phyloP scores from a whole-genome alignment of 768 basidiomycete genomes.

The Leccinellum rugosiceps region DNA sequence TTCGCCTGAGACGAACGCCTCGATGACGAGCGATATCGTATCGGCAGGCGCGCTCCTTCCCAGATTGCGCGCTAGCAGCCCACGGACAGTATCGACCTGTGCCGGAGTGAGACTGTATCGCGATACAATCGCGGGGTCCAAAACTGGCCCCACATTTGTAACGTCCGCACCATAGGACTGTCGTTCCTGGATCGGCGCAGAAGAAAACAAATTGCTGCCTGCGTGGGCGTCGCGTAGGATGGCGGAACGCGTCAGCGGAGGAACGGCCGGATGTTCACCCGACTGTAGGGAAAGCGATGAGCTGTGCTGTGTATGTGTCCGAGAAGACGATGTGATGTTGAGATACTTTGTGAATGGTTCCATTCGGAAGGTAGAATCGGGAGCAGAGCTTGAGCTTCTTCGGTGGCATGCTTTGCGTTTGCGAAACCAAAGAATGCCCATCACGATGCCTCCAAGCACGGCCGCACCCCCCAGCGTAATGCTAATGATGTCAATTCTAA shows the following conservation, averaged over 20 bases:
- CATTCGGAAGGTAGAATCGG: neutral
- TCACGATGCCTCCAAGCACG: neutral
- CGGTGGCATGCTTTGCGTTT: too few relatives aligned
- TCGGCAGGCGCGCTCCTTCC: too few relatives aligned
- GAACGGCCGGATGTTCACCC: neutral
- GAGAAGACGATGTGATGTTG: neutral
- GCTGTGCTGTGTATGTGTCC: neutral
- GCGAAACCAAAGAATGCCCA: conserved; percentile 5
- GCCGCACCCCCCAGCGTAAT: conserved; percentile 10
- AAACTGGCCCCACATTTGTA: too few relatives aligned
- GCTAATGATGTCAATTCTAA: conserved; percentile 16
- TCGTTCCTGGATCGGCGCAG: neutral
- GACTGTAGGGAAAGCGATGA: neutral
- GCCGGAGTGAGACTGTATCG: too few relatives aligned
- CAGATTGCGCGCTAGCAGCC: too few relatives aligned
- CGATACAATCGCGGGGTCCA: too few relatives aligned
- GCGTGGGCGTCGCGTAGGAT: conserved; percentile 13
- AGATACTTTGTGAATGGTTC: conserved; percentile 2
- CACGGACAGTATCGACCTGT: too few relatives aligned
- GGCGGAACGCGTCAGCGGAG: neutral
- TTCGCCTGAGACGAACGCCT: too few relatives aligned
- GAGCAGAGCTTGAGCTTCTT: too few relatives aligned
- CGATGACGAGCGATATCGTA: too few relatives aligned
- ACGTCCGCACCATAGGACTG: too few relatives aligned
- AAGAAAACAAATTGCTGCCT: neutral